Conservation (phyloP, 2,329 filamentous ascomycete species). For the Diaporthe citriasiana region DNA sequence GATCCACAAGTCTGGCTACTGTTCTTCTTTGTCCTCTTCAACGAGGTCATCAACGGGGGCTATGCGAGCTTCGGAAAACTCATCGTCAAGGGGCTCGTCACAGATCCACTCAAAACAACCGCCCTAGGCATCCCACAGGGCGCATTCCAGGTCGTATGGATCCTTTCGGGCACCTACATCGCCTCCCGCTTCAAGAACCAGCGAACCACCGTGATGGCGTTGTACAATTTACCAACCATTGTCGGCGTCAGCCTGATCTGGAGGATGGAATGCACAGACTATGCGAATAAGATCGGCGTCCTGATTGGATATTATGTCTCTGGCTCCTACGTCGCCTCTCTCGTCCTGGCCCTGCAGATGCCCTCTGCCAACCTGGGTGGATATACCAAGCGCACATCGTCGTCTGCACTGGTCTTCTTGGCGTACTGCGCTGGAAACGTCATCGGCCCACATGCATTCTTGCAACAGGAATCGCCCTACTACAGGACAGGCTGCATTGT, state of each 20-base stretch:
- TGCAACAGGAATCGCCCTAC: conserved; percentile 59
- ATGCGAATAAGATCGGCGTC: conserved; percentile 59
- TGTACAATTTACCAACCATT: conserved; percentile 66
- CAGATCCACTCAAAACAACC: conserved; percentile 61
- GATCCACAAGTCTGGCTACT: conserved; percentile 62
- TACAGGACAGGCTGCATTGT: conserved; percentile 67
- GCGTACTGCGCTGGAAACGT: conserved; percentile 63
- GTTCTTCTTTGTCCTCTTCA: conserved; percentile 62
- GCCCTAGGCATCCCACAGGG: conserved; percentile 68
- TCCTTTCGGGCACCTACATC: conserved; percentile 65
- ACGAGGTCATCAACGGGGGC: conserved; percentile 67
- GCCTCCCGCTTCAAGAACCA: conserved; percentile 65
- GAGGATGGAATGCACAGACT: conserved; percentile 56
- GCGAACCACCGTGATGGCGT: conserved; percentile 65
- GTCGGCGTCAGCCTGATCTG: conserved; percentile 64
- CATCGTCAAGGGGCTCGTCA: conserved; percentile 65
- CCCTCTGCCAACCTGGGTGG: conserved; percentile 63
- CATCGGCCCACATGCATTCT: conserved; percentile 61
- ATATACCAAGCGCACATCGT: conserved; percentile 62
- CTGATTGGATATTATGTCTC: conserved; percentile 67
- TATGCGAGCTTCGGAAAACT: conserved; percentile 69
- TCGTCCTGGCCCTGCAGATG: conserved; percentile 68
- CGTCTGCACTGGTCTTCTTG: conserved; percentile 61
- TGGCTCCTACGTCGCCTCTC: conserved; percentile 62
- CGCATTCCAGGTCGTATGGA: conserved; percentile 66